phyloP scores from a whole-genome alignment of 177 flowering plant species.

The Telopea speciosissima region DNA sequence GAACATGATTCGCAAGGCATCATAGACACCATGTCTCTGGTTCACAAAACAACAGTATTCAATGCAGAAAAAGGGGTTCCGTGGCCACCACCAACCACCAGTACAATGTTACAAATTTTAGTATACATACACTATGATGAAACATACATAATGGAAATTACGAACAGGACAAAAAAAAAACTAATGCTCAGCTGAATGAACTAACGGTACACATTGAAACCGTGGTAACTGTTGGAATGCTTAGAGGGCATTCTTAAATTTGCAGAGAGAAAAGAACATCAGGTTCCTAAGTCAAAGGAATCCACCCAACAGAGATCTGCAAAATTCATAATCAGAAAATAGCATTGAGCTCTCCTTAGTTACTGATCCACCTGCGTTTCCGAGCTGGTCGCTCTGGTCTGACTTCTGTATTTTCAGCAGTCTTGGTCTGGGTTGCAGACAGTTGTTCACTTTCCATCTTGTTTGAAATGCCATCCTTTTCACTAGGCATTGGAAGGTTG shows the following conservation, averaged over 20 bases:
- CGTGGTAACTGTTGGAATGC: not conserved
- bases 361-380: constrained; percentile 81
- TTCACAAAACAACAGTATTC: not conserved
- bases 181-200: not conserved
- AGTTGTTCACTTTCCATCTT: constrained; percentile 63
- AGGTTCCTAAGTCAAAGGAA: too few relatives aligned
- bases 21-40: not conserved
- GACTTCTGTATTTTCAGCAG: constrained; percentile 42
- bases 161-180: not conserved
- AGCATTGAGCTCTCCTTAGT: constrained; percentile 18
- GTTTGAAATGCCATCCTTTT: constrained; percentile 48
- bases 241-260: not conserved
- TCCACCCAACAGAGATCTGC: not conserved
- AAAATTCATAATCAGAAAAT: too few relatives aligned
- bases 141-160: not conserved
- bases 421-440: constrained; percentile 39
- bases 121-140: not conserved
- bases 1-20: not conserved
- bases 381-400: constrained; percentile 90
- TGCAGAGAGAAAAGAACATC: not conserved
- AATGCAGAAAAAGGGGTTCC: not conserved
- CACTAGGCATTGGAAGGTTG: constrained; percentile 92
- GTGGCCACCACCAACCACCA: not conserved
- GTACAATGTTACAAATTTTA: not conserved
- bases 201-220: not conserved